phyloP scores from a whole-genome alignment of 2,329 filamentous ascomycete genomes.

The Aspergillus quadrilineatus region DNA sequence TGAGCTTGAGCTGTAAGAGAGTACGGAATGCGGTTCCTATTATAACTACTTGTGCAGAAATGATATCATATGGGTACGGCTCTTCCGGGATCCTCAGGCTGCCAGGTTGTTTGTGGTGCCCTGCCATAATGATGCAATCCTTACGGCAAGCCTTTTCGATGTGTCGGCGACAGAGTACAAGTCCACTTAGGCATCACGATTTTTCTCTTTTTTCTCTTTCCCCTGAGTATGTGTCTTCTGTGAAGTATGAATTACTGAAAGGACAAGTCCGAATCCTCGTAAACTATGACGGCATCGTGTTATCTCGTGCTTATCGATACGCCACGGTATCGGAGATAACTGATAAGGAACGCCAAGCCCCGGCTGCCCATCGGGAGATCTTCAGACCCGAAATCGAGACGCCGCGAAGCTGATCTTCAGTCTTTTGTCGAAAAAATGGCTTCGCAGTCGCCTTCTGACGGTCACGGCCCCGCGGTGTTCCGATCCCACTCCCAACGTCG shows the following conservation, averaged over 20 bases:
- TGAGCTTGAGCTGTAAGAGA: neutral
- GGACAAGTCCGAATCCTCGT: neutral
- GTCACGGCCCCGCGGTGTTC: neutral
- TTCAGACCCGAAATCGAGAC: neutral
- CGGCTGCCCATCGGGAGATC: neutral
- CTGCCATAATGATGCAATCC: slow-evolving; percentile 1
- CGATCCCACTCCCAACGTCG: neutral
- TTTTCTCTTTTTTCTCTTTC: no score
- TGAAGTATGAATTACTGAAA: neutral
- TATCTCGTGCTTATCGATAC: neutral
- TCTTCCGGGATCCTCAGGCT: neutral
- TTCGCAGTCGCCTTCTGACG: neutral
- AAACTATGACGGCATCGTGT: neutral
- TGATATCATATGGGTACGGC: neutral
- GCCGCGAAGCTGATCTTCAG: neutral
- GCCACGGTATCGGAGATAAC: neutral
- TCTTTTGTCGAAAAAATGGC: neutral
- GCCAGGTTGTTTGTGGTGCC: neutral
- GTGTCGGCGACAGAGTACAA: no score
- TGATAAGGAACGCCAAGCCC: neutral
- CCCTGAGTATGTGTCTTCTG: no score
- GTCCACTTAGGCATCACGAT: no score
- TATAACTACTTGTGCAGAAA: neutral
- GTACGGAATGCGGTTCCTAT: neutral
- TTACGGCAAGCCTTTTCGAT: neutral